Evolutionary conservation across 2,329 filamentous ascomycete genomes (phyloP), one percentile per base, ranked within the genome.

Genomic region (Neocatenulostroma microsporum): DNA sequence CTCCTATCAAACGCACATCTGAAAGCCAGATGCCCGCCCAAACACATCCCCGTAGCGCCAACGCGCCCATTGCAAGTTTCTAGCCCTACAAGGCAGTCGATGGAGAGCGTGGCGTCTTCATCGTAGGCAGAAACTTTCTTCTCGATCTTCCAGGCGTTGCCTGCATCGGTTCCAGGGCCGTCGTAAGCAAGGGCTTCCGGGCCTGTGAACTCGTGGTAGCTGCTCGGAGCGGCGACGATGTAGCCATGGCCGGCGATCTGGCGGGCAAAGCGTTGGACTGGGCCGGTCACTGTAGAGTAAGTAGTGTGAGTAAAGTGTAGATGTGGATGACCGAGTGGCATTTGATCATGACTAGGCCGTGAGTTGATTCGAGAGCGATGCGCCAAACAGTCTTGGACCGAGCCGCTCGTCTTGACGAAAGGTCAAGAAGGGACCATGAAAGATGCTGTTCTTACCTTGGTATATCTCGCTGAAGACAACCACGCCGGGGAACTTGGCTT

Each of bases 381-480:
- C n/a, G n/a, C n/a, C n/a, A n/a, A n/a, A n/a, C n/a, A n/a, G n/a
- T n/a, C n/a, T n/a, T n/a, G n/a, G n/a, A n/a, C n/a, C n/a, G n/a
- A n/a, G n/a, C n/a, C n/a, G n/a, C n/a, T n/a, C n/a, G n/a, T n/a
- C n/a, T n/a, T n/a, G n/a, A n/a, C n/a, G n/a, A n/a, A n/a, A n/a
- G n/a, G n/a, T n/a, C n/a, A n/a, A n/a, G n/a, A n/a, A n/a, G n/a
- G n/a, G n/a, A n/a, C n/a, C n/a, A n/a, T n/a, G n/a, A n/a, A n/a
- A n/a, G n/a, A n/a, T n/a, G n/a, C n/a, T n/a, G 4, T 15, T 30
- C 48, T 34, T 62, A 87, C 86, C 87, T 78, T 95, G 88, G 57
- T 95, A 95, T 54, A 95, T 95, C 65, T 95, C 88, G 51, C 82
- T 88, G 59, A 94, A 95, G 39, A 95, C 71, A 11, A 84, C 82